These are phyloP conservation scores for Fusarium sp. DNA, from an alignment of 2,329 filamentous ascomycete species.

Conservation along the genomic window DNA sequence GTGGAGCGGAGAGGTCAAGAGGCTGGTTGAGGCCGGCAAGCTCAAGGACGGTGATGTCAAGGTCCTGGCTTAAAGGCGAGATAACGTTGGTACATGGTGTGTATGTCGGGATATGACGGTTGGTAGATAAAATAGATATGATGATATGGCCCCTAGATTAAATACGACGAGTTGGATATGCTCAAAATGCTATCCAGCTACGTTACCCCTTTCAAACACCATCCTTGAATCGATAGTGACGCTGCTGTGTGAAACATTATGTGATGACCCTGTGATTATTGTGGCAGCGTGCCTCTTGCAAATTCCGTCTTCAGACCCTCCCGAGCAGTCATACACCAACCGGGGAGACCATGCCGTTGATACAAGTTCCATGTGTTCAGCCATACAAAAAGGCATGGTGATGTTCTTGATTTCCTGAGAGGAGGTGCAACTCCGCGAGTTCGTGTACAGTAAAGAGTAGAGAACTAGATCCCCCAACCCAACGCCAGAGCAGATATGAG, in stretches of 20 bases:
- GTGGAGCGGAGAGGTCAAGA: slow-evolving; percentile 82
- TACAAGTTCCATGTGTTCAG: not conserved
- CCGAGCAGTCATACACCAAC: not conserved
- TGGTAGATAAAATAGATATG: slow-evolving; percentile 38
- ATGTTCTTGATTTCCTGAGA: not conserved
- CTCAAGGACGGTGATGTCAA: slow-evolving; percentile 87
- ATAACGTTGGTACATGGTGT: not conserved
- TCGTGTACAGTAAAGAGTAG: not conserved
- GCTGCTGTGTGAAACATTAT: not conserved
- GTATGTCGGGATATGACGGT: slow-evolving; percentile 23
- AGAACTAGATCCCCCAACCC: not conserved
- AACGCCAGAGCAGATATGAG: not conserved
- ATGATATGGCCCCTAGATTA: slow-evolving; percentile 29
- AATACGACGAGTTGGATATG: slow-evolving; percentile 24
- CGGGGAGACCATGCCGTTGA: not conserved
- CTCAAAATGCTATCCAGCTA: slow-evolving; percentile 1
- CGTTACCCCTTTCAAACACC: not conserved
- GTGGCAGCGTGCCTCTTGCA: too few relatives aligned
- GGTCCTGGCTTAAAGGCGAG: slow-evolving; percentile 59
- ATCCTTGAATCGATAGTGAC: not conserved
- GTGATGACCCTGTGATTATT: too few relatives aligned
- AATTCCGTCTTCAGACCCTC: not conserved
- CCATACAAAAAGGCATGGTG: not conserved
- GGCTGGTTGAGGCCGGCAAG: slow-evolving; percentile 84
- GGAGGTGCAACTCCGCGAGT: not conserved